Evolutionary conservation across 176 grass and related monocot genomes (phyloP), one percentile per base, ranked within the genome.

Genomic region (Microstegium vimineum): DNA sequence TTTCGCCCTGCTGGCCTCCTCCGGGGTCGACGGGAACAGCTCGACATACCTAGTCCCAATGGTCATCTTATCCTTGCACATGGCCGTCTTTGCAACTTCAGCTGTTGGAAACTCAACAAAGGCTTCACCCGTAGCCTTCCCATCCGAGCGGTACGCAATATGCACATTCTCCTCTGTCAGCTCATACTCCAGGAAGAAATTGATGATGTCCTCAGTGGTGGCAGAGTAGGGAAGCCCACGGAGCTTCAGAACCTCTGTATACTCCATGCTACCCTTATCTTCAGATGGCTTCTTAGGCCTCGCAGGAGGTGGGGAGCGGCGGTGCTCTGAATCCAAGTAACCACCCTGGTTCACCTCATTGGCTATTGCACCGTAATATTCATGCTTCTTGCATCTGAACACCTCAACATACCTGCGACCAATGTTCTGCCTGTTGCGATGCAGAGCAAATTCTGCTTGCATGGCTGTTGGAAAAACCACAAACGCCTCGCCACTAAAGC

Each of bases 21-120:
- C 95, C 2, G 71, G 75, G 12, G 86, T 93, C 0, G 92, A 94
- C 1, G 95, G 92, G 66, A 98, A 98, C 86, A 98, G 85, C 82
- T 98, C 92, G 60, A 98, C 90, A 0, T 98, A 94, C 84, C 95
- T 91, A 2, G 90, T 89, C 41, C 95, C 90, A 20, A 98, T 98
- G 16, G 88, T 98, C 95, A 94, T 98, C 88, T 98, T 94, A 56
- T 98, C 95, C 79, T 94, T 92, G 77, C 92, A 84, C 92, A 98
- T 98, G 11, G 92, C 95, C 2, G 91, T 92, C 84, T 94, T 98
- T 0, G 95, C 92, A 27, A 89, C 73, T 64, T 98, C 95, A 20
- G 86, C 88, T 5, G 88, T 92, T 2, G 88, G 86, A 28, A 98
- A 98, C 84, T 98, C 95, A 0, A 87, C 95, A 45, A 84, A 93